These are phyloP conservation scores for Tetrahymena thermophila DNA, from an alignment of 73 alveolate species.

Conservation along the genomic window DNA sequence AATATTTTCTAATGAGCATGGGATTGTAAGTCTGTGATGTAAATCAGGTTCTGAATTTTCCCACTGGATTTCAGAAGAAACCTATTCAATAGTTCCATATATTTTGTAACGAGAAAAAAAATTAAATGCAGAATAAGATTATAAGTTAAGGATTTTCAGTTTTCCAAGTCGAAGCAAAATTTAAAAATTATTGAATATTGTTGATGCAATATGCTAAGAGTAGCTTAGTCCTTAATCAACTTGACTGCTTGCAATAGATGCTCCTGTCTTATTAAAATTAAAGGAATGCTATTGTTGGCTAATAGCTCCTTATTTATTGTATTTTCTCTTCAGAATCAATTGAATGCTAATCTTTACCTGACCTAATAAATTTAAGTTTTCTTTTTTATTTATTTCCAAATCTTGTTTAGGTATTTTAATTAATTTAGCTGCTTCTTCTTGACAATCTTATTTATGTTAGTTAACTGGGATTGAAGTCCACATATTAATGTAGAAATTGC, in stretches of 20 bases:
- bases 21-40: neutral
- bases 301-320: neutral
- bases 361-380: neutral
- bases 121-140: neutral
- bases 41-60: neutral
- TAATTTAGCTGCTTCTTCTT: neutral
- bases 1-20: neutral
- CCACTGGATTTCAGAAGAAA: neutral
- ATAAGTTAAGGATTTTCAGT: neutral
- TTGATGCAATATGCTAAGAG: neutral
- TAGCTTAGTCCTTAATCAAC: neutral
- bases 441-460: neutral
- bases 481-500: neutral
- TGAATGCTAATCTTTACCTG: neutral
- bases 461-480: neutral
- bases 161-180: neutral
- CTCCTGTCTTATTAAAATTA: neutral
- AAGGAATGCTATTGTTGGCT: neutral
- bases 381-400: neutral
- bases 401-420: neutral
- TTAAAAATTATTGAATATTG: neutral
- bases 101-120: neutral
- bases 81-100: neutral
- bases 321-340: neutral
- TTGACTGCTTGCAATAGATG: neutral